Evolutionary conservation across 2,329 filamentous ascomycete genomes (phyloP), one percentile per base, ranked within the genome.

Genomic region (Botrytis fabae): DNA sequence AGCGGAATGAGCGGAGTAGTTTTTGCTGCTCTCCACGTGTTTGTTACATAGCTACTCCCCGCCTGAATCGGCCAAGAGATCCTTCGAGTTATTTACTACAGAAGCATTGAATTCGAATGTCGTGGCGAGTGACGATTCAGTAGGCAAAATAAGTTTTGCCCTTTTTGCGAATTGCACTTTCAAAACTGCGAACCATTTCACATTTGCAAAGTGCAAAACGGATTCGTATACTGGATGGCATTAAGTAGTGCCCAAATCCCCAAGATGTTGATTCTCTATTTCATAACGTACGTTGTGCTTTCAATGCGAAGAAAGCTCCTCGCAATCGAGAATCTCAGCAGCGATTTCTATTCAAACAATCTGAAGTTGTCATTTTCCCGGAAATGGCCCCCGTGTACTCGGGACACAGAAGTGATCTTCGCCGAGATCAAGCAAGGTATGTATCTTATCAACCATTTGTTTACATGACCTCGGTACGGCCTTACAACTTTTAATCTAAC

Each of bases 381-480:
- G 20, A 71, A 35, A 71, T 65, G 69, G 44, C 46, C 25, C 20
- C 20, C 32, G 25, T 57, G n/a, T 4, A 42, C 14, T 51, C 59
- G 32, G 35, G n/a, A 10, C 25, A n/a, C 25, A 38, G 35, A 57
- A 61, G 42, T 71, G 69, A 40, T 64, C 25, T 32, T 25, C 32
- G 14, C 69, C 69, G 60, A 51, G 60, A 63, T 44, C 69, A n/a
- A 65, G 60, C 60, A 64, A 65, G 69, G 69, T 71, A 71, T 71
- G 38, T 54, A 54, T 40, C 59, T 65, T 71, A 64, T 71, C 32
- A 40, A 42, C n/a, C 10, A 38, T 28, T 46, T 35, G 63, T 38
- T 40, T 44, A 40, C 28, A 14, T 42, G 57, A 68, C 32, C 70
- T 72, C 44, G 48, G 22, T 22, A n/a, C 46, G 10, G 8, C 28